These are phyloP conservation scores for Aureobasidium lini DNA, from an alignment of 2,329 filamentous ascomycete species.

Conservation along the genomic window DNA sequence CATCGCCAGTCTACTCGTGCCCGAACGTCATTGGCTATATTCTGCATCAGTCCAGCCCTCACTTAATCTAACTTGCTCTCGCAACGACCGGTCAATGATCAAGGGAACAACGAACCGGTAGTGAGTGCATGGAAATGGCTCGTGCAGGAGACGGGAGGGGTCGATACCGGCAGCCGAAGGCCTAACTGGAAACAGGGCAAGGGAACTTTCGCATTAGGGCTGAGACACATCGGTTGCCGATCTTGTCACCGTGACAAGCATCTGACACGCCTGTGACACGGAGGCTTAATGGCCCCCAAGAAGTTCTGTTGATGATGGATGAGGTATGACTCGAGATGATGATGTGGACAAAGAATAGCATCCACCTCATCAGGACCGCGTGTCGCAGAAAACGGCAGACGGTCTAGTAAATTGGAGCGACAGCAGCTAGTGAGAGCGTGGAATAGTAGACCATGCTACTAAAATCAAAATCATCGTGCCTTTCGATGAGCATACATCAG, in stretches of 20 bases:
- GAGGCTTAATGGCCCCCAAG: background rate
- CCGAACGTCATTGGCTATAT: background rate
- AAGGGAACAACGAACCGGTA: too few relatives aligned
- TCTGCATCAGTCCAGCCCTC: background rate
- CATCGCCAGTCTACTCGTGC: background rate
- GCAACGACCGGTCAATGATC: too few relatives aligned
- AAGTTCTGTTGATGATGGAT: background rate
- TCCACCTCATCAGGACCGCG: too few relatives aligned
- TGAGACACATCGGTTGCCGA: background rate
- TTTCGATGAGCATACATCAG: too few relatives aligned
- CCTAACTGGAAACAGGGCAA: background rate
- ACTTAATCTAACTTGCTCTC: background rate
- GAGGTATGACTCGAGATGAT: background rate
- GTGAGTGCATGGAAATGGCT: too few relatives aligned
- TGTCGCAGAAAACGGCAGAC: too few relatives aligned
- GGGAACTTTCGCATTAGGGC: background rate
- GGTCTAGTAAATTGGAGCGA: too few relatives aligned
- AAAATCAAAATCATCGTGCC: too few relatives aligned
- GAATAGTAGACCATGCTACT: too few relatives aligned
- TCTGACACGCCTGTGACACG: constrained; percentile 2
- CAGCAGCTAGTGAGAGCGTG: too few relatives aligned
- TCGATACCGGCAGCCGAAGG: background rate
- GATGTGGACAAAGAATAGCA: too few relatives aligned
- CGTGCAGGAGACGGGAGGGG: background rate
- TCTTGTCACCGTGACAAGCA: background rate